These are phyloP conservation scores for Beta corolliflora DNA, from an alignment of 179 eudicot genomes.

Conservation along the genomic window DNA sequence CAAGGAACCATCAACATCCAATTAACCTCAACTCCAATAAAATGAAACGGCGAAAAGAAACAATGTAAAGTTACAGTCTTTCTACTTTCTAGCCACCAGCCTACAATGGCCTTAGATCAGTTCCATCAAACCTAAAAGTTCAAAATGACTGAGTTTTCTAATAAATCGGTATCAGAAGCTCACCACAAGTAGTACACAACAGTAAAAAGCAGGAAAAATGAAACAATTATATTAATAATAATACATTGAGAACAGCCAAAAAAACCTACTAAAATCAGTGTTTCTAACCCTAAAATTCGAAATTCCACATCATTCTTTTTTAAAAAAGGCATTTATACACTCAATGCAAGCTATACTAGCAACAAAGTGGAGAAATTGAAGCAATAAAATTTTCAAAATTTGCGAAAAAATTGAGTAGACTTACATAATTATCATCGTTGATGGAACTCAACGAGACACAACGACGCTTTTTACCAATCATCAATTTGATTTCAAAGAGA, in stretches of 20 bases:
- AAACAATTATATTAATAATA: not conserved
- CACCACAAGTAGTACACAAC: not conserved
- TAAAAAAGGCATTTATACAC: not conserved
- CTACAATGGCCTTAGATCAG: too few relatives aligned
- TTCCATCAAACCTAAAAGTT: not conserved
- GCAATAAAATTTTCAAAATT: not conserved
- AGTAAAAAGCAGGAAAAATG: not conserved
- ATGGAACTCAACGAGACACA: slow-evolving; percentile 9
- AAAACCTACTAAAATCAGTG: not conserved
- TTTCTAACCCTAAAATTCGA: not conserved
- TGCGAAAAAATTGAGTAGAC: not conserved
- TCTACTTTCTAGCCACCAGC: not conserved
- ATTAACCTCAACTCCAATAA: not conserved
- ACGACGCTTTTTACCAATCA: slow-evolving; percentile 26
- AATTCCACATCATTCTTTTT: not conserved
- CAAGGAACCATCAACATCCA: not conserved
- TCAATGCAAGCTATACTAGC: not conserved
- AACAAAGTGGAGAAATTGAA: not conserved
- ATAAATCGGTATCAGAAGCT: not conserved
- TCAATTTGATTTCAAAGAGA: not conserved
- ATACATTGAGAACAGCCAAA: not conserved
- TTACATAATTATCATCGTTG: slow-evolving; percentile 7
- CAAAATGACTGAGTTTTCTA: not conserved
- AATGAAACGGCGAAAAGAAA: not conserved
- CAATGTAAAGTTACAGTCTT: not conserved